These are phyloP conservation scores for Periconia digitata DNA, from an alignment of 2,329 filamentous ascomycete species.

Conservation along the genomic window DNA sequence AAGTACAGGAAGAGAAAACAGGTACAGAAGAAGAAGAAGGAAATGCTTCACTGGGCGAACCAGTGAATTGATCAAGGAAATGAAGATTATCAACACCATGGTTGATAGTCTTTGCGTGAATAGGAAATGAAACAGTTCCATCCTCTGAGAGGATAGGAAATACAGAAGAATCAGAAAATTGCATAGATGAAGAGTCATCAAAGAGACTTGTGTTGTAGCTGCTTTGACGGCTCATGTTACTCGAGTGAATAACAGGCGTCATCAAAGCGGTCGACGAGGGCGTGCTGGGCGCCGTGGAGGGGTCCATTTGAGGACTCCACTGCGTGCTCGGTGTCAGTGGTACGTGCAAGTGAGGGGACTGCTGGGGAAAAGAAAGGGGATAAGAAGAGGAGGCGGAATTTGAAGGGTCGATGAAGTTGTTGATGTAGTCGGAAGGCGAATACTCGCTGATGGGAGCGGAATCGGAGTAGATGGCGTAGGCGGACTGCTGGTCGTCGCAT, in stretches of 20 bases:
- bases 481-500: constrained; percentile 23
- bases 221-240: constrained; percentile 50
- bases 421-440: constrained; percentile 40
- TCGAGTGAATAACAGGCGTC: constrained; percentile 42
- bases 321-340: constrained; percentile 34
- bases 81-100: constrained; percentile 30
- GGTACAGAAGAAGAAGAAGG: constrained; percentile 33
- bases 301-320: constrained; percentile 38
- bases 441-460: constrained; percentile 35
- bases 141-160: constrained; percentile 40
- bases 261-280: constrained; percentile 39
- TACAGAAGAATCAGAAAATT: constrained; percentile 46
- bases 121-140: constrained; percentile 38
- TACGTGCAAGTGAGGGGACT: constrained; percentile 25
- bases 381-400: constrained; percentile 23
- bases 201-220: constrained; percentile 47
- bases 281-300: constrained; percentile 40
- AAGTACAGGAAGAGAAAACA: constrained; percentile 12
- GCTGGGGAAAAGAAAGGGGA: constrained; percentile 21
- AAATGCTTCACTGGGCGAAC: constrained; percentile 41
- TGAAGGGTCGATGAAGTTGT: constrained; percentile 29
- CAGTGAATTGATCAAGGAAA: constrained; percentile 35
- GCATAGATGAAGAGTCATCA: constrained; percentile 43
- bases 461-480: constrained; percentile 37
- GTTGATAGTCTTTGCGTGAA: constrained; percentile 39